Percentiles rank a stretch among this genome's conserved stretches.
Conservation (phyloP, 192 early-diverging fungal species). For the Coemansia sp. region DNA sequence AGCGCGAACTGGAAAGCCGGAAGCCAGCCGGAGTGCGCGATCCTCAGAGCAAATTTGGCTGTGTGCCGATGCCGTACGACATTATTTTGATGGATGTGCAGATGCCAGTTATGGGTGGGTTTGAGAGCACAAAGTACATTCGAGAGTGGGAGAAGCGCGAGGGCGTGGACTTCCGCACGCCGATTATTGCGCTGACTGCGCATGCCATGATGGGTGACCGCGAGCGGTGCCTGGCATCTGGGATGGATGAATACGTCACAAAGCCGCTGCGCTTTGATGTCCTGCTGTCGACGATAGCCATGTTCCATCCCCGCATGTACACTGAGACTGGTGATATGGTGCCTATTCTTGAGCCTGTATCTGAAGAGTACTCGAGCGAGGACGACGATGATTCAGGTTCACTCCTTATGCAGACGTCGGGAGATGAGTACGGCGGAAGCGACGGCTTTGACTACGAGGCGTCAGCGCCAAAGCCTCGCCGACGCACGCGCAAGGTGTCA, state of each 20-base stretch:
- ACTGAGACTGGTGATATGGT: conserved; percentile 44
- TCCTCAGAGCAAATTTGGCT: conserved; percentile 56
- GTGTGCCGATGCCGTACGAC: conserved; percentile 55
- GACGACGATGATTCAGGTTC: conserved; percentile 8
- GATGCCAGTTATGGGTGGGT: conserved; percentile 90
- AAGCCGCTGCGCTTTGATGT: conserved; percentile 59
- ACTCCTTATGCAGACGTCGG: neutral
- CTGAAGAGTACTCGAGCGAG: conserved; percentile 6
- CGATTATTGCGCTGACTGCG: conserved; percentile 84
- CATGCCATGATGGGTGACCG: conserved; percentile 91
- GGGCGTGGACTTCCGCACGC: conserved; percentile 60
- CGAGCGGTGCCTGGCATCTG: conserved; percentile 78
- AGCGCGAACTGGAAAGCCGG: conserved; percentile 23
- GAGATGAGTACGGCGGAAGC: neutral
- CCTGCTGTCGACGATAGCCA: conserved; percentile 44
- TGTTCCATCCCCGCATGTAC: conserved; percentile 54
- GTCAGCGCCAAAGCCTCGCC: neutral
- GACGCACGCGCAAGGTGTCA: neutral
- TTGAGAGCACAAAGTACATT: conserved; percentile 81
- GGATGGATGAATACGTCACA: conserved; percentile 81
- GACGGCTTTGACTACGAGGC: conserved; percentile 6
- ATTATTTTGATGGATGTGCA: conserved; percentile 87
- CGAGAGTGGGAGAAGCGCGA: conserved; percentile 65
- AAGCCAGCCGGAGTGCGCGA: conserved; percentile 52
- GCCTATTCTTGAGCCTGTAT: conserved; percentile 29